Conservation (phyloP, 2,329 filamentous ascomycete species). For the Pezicula carpinea region DNA sequence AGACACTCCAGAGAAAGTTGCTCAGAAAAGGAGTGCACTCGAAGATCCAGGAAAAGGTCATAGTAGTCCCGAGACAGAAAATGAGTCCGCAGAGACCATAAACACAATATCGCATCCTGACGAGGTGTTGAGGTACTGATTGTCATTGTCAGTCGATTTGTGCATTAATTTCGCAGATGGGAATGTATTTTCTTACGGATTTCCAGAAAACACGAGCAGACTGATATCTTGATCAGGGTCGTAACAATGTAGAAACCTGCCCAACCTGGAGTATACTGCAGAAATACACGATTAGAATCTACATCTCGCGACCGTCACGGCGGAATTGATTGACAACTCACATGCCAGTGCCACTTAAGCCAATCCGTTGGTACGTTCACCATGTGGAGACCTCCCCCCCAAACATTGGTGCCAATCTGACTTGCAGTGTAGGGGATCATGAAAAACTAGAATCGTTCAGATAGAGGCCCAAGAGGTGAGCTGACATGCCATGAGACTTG, state of each 20-base stretch:
- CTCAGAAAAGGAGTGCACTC: constrained; percentile 23
- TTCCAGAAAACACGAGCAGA: constrained; percentile 26
- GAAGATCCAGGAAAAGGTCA: constrained; percentile 20
- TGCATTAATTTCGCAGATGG: neutral
- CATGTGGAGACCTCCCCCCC: constrained; percentile 24
- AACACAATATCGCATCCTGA: constrained; percentile 15
- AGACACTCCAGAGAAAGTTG: constrained; percentile 23
- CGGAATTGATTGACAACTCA: constrained; percentile 7
- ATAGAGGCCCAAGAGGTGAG: neutral
- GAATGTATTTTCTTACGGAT: constrained; percentile 18
- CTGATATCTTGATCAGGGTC: constrained; percentile 26
- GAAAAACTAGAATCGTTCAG: constrained; percentile 18
- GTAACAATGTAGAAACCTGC: constrained; percentile 24
- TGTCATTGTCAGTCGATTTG: neutral
- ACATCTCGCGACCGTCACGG: neutral
- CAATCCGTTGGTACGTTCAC: constrained; percentile 20
- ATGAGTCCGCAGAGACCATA: constrained; percentile 21
- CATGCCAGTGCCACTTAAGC: constrained; percentile 22
- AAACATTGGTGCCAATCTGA: constrained; percentile 21
- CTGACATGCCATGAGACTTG: neutral
- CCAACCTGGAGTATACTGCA: constrained; percentile 20
- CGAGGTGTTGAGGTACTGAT: constrained; percentile 21
- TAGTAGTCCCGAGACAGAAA: constrained; percentile 17
- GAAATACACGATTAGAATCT: neutral
- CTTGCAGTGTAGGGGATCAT: constrained; percentile 19